phyloP scores from a whole-genome alignment of 768 basidiomycete genomes.

The Lactifluus pinguis region DNA sequence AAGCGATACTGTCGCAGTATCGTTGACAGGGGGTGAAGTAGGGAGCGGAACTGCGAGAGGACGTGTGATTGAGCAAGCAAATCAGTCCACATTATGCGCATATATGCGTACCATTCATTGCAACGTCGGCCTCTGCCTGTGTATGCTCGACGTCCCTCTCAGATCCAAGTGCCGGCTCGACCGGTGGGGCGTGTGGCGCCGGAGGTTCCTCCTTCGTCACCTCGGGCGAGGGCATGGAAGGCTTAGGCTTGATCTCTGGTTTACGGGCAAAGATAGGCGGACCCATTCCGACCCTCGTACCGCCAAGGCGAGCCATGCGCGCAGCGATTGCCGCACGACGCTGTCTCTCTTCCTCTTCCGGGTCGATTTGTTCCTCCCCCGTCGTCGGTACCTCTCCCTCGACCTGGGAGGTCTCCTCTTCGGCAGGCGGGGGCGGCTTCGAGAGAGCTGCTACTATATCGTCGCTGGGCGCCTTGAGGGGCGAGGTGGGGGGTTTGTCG shows the following conservation, averaged over 20 bases:
- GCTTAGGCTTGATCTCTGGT: constrained; percentile 31
- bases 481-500: constrained; percentile 2
- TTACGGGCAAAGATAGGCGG: constrained; percentile 61
- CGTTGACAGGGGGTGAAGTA: neutral
- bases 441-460: constrained; percentile 6
- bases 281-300: constrained; percentile 72
- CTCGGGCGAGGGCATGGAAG: constrained; percentile 20
- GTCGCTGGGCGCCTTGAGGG: constrained; percentile 4
- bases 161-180: constrained; percentile 6
- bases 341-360: constrained; percentile 66
- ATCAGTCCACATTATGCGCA: neutral
- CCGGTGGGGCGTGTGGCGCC: constrained; percentile 1
- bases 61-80: neutral
- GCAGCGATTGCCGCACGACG: constrained; percentile 83
- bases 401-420: constrained; percentile 20
- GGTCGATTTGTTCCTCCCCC: constrained; percentile 34
- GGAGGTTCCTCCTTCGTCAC: constrained; percentile 16
- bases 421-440: constrained; percentile 2
- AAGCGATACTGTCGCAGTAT: neutral
- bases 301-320: constrained; percentile 88
- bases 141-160: constrained; percentile 1
- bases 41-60: neutral
- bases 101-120: constrained; percentile 10
- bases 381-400: constrained; percentile 19
- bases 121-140: neutral